Evolutionary conservation across 257 asterid genomes (phyloP).

Genomic region (Anisodus tanguticus): DNA sequence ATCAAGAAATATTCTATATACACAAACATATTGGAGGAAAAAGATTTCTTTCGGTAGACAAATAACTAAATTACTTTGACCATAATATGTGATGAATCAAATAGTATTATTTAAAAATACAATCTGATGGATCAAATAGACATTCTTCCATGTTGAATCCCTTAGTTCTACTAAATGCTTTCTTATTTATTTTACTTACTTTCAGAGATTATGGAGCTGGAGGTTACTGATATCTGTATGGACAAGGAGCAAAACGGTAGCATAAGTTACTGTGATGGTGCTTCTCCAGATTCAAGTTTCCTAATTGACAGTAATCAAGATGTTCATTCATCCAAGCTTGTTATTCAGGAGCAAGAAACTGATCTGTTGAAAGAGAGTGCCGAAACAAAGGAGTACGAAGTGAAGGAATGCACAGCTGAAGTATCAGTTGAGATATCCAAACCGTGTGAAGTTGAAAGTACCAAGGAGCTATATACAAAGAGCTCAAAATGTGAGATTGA

Average conservation of each 20-base stretch:
- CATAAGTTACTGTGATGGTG: conserved; percentile 45
- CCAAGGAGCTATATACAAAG: conserved; percentile 38
- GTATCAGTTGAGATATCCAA: conserved; percentile 44
- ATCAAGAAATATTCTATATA: background rate
- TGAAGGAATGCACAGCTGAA: conserved; percentile 67
- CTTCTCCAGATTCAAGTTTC: conserved; percentile 42
- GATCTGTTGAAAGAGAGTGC: conserved; percentile 42
- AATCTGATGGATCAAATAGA: background rate
- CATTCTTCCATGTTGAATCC: background rate
- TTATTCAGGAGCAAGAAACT: conserved; percentile 48
- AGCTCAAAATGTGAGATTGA: conserved; percentile 36
- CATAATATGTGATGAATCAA: background rate
- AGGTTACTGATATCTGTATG: conserved; percentile 59
- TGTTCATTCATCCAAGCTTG: conserved; percentile 41
- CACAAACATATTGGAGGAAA: background rate
- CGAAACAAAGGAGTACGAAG: conserved; percentile 59
- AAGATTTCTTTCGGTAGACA: background rate
- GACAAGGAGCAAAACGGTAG: conserved; percentile 74
- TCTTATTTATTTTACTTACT: conserved; percentile 4
- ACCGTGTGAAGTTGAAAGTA: conserved; percentile 36
- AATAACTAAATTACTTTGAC: background rate
- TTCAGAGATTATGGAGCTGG: conserved; percentile 69
- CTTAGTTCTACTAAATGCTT: background rate
- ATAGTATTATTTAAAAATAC: background rate
- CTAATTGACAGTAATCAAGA: conserved; percentile 36